Conservation (phyloP, 2,329 filamentous ascomycete genomes). For the Penicillium sp. region DNA sequence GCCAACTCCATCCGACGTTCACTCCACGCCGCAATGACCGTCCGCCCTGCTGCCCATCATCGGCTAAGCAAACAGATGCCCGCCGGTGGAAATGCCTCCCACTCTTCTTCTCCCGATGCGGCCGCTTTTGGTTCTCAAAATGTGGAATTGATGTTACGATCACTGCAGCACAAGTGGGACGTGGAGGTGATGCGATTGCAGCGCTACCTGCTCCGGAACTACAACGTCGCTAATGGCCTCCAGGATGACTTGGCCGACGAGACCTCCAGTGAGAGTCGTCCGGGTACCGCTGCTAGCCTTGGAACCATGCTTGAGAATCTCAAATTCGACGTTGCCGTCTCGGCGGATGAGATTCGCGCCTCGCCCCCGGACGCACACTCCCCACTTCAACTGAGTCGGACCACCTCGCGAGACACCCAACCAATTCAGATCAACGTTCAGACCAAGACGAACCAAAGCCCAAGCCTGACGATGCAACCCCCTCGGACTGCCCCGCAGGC, state of each 20-base stretch:
- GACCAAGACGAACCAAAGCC: constrained; percentile 13
- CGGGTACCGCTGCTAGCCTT: constrained; percentile 34
- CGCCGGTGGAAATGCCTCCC: constrained; percentile 7
- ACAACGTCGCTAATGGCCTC: constrained; percentile 36
- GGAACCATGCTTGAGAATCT: constrained; percentile 35
- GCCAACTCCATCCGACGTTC: constrained; percentile 40
- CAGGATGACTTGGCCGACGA: constrained; percentile 25
- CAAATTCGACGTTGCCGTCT: constrained; percentile 31
- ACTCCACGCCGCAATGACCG: constrained; percentile 36
- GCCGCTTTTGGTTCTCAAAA: constrained; percentile 32
- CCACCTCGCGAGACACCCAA: constrained; percentile 13
- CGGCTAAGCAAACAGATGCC: constrained; percentile 30
- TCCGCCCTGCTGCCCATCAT: constrained; percentile 25
- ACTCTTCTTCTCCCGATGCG: constrained; percentile 17
- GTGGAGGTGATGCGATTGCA: constrained; percentile 38
- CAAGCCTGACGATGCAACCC: constrained; percentile 15
- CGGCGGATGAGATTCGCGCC: constrained; percentile 22
- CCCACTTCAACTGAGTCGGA: constrained; percentile 9
- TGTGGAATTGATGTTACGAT: constrained; percentile 36
- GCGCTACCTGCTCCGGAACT: constrained; percentile 43
- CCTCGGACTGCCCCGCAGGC: constrained; percentile 27
- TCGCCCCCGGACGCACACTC: constrained; percentile 14
- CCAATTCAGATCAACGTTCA: constrained; percentile 5
- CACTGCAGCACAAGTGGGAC: constrained; percentile 43
- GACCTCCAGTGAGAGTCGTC: constrained; percentile 32